Evolutionary conservation across 75 land plant species (phyloP).

Genomic region (Selaginella tamariscina): DNA sequence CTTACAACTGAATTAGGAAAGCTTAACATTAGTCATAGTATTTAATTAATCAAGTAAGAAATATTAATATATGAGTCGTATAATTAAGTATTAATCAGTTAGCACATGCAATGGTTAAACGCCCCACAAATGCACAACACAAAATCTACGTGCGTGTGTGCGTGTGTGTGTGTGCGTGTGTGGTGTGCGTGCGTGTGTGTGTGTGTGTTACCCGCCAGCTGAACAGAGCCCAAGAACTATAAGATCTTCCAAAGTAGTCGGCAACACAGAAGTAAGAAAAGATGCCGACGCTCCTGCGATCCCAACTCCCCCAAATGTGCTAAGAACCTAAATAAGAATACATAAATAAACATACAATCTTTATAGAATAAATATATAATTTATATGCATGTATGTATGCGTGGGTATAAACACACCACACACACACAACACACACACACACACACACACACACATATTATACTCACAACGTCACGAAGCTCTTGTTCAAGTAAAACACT

Average conservation of each 20-base stretch:
- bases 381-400: not conserved
- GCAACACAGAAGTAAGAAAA: constrained; percentile 73
- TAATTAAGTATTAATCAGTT: too few relatives aligned
- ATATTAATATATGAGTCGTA: too few relatives aligned
- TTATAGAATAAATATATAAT: not conserved
- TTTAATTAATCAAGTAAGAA: too few relatives aligned
- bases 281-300: constrained; percentile 94
- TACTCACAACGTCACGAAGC: constrained; percentile 63
- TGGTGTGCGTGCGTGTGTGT: too few relatives aligned
- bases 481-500: constrained; percentile 67
- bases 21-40: too few relatives aligned
- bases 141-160: too few relatives aligned
- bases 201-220: constrained; percentile 98
- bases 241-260: constrained; percentile 88
- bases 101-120: too few relatives aligned
- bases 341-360: constrained; percentile 11
- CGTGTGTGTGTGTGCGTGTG: too few relatives aligned
- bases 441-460: not conserved
- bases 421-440: too few relatives aligned
- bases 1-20: too few relatives aligned
- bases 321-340: constrained; percentile 46
- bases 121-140: too few relatives aligned
- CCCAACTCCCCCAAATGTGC: constrained; percentile 82
- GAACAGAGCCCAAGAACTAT: constrained; percentile 85
- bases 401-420: not conserved